Conservation (phyloP, 306 rosid genomes). For the Pyrus bretschneideri region DNA sequence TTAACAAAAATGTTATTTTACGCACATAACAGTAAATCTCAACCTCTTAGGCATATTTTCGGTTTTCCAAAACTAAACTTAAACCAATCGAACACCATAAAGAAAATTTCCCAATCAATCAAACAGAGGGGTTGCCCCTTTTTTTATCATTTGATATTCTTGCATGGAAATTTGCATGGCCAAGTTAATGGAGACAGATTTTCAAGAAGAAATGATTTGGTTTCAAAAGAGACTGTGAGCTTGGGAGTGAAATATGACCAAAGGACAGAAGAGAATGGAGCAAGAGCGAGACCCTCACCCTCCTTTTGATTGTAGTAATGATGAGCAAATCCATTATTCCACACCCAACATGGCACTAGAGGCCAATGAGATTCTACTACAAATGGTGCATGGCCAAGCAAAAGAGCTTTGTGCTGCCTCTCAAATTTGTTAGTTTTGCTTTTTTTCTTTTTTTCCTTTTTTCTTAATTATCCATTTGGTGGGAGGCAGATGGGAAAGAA, state of each 20-base stretch:
- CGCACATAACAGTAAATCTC: not conserved
- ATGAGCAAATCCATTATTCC: slow-evolving; percentile 43
- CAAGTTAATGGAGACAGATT: slow-evolving; percentile 69
- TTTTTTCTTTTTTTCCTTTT: slow-evolving; percentile 14
- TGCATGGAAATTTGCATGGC: slow-evolving; percentile 64
- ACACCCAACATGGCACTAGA: slow-evolving; percentile 24
- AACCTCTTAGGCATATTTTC: not conserved
- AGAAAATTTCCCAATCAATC: not conserved
- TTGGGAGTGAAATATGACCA: slow-evolving; percentile 33
- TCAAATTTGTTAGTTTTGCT: slow-evolving; percentile 4
- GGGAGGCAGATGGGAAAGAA: slow-evolving; percentile 22
- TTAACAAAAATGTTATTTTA: no score
- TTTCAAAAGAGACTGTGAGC: slow-evolving; percentile 25
- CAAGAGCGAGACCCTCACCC: slow-evolving; percentile 18
- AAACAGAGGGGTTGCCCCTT: not conserved
- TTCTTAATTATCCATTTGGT: slow-evolving; percentile 21
- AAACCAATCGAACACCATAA: not conserved
- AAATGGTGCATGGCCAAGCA: slow-evolving; percentile 28
- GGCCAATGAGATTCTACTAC: slow-evolving; percentile 26
- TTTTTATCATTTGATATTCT: slow-evolving; percentile 14
- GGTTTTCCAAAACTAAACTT: not conserved
- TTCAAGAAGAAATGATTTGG: slow-evolving; percentile 60
- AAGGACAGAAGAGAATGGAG: slow-evolving; percentile 23
- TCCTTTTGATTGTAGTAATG: slow-evolving; percentile 48
- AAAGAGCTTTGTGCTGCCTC: slow-evolving; percentile 26